phyloP scores from a whole-genome alignment of 768 basidiomycete genomes.

The Infundibulicybe gibba region DNA sequence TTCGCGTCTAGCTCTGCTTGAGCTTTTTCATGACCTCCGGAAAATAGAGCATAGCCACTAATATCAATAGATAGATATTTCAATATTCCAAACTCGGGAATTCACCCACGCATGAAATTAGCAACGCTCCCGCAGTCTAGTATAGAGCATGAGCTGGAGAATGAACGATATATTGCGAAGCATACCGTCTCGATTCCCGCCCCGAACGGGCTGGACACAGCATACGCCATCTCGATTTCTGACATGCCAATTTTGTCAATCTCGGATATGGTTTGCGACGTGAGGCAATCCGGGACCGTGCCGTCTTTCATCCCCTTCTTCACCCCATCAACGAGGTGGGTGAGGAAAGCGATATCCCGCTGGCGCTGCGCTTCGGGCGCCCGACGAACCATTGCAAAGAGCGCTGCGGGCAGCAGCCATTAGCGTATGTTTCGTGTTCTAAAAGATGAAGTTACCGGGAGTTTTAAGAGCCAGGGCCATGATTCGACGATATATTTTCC shows the following conservation, averaged over 20 bases:
- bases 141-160: background rate
- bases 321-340: slow-evolving; percentile 33
- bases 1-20: slow-evolving; percentile 36
- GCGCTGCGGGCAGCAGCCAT: slow-evolving; percentile 13
- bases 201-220: slow-evolving; percentile 37
- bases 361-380: slow-evolving; percentile 30
- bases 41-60: slow-evolving; percentile 34
- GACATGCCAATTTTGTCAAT: slow-evolving; percentile 29
- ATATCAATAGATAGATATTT: background rate
- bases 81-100: slow-evolving; percentile 1
- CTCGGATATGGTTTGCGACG: slow-evolving; percentile 29
- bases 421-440: too few species aligned
- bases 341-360: slow-evolving; percentile 33
- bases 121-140: slow-evolving; percentile 26
- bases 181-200: slow-evolving; percentile 41
- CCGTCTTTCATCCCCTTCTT: slow-evolving; percentile 34
- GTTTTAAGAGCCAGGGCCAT: slow-evolving; percentile 41
- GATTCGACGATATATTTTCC: slow-evolving; percentile 47
- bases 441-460: slow-evolving; percentile 39
- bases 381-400: slow-evolving; percentile 36
- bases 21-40: slow-evolving; percentile 32
- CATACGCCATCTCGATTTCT: slow-evolving; percentile 39
- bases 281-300: slow-evolving; percentile 31
- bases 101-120: slow-evolving; percentile 23
- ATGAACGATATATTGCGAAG: background rate